These are phyloP conservation scores for Rhodomyrtus psidioides DNA, from an alignment of 441 rosid genomes.

Conservation along the genomic window DNA sequence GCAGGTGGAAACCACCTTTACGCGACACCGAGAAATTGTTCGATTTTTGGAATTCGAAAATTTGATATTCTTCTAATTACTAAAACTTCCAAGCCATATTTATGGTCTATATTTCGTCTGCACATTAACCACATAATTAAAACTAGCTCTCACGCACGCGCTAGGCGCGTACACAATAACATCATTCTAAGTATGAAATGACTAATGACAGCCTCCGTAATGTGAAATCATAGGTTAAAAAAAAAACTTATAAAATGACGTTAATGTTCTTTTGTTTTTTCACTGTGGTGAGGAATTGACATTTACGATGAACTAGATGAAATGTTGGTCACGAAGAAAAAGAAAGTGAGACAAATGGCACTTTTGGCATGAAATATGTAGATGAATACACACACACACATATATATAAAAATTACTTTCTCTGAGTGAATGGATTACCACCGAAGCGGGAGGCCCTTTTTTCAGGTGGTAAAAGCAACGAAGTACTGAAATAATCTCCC, in stretches of 20 bases:
- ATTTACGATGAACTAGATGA: not conserved
- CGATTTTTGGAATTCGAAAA: not conserved
- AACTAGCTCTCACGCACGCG: not conserved
- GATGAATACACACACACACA: not conserved
- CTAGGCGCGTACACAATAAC: not conserved
- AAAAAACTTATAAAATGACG: not conserved
- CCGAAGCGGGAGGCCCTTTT: not conserved
- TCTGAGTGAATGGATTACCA: not conserved
- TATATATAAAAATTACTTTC: not conserved
- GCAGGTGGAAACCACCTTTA: not conserved
- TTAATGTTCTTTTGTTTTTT: not conserved
- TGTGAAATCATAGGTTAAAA: not conserved
- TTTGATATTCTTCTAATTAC: not conserved
- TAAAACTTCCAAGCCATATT: not conserved
- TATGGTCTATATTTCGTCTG: not conserved
- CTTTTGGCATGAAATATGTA: not conserved
- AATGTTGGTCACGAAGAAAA: too few species aligned
- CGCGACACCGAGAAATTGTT: not conserved
- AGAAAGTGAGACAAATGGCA: too few species aligned
- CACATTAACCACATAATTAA: not conserved
- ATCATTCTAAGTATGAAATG: not conserved
- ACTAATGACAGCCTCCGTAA: not conserved
- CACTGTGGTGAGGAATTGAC: not conserved
- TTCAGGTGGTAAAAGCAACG: not conserved
- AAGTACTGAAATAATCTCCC: not conserved